phyloP scores from a whole-genome alignment of 2,329 filamentous ascomycete species.

The Sarocladium strictum region DNA sequence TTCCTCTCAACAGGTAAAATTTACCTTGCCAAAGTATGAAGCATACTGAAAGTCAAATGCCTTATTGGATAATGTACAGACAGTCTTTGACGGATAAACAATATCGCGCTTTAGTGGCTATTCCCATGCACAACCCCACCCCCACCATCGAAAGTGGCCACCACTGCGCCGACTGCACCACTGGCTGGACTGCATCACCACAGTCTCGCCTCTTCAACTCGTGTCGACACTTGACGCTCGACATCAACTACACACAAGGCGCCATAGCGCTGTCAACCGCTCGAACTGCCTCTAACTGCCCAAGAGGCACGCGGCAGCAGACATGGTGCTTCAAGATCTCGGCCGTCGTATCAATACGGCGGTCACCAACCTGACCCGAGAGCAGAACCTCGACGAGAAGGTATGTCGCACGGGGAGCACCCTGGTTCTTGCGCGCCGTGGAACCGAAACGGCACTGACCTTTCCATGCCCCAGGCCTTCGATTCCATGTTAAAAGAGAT shows the following conservation, averaged over 20 bases:
- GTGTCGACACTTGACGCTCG: neutral
- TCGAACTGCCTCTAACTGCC: neutral
- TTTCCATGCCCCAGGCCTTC: constrained; percentile 59
- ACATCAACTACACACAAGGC: neutral
- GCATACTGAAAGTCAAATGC: too few relatives aligned
- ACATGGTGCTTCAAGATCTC: constrained; percentile 98
- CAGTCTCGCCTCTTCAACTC: neutral
- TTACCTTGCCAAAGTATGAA: too few relatives aligned
- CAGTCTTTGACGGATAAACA: neutral
- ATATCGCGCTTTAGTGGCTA: neutral
- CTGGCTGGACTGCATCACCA: neutral
- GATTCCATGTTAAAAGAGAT: constrained; percentile 99
- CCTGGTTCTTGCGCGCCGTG: neutral
- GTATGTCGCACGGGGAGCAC: constrained; percentile 34
- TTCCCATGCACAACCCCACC: neutral
- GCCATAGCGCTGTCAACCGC: neutral
- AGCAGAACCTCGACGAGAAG: constrained; percentile 95
- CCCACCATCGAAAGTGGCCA: constrained; percentile 7
- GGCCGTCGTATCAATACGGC: constrained; percentile 97
- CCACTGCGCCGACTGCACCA: neutral
- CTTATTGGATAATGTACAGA: too few relatives aligned
- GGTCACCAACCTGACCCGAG: constrained; percentile 85
- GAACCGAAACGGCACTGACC: neutral
- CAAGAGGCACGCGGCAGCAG: constrained; percentile 8
- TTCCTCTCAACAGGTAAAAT: too few relatives aligned